A percentile compares a stretch with the other conserved stretches of the same genome.
Evolutionary conservation across 2,329 filamentous ascomycete species (phyloP).

Genomic region (Exophiala calicioides): DNA sequence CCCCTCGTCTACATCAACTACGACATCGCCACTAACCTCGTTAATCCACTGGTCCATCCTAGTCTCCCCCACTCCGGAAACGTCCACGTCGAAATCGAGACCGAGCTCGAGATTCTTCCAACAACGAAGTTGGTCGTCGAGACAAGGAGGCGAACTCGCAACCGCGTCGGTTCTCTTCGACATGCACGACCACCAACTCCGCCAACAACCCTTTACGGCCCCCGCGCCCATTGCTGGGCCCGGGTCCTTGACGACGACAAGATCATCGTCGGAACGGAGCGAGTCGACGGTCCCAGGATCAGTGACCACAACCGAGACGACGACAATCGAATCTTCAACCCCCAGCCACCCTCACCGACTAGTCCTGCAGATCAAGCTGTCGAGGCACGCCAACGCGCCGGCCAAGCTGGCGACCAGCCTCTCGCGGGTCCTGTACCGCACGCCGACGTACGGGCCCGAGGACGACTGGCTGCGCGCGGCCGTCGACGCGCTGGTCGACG

Average conservation of each 20-base stretch:
- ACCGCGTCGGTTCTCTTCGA: conserved; percentile 16
- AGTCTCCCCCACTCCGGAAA: conserved; percentile 11
- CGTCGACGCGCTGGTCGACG: conserved; percentile 11
- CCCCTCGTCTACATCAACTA: no score
- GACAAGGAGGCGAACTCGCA: background rate
- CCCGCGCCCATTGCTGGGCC: background rate
- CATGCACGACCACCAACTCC: conserved; percentile 27
- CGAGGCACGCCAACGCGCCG: conserved; percentile 4
- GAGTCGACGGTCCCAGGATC: background rate
- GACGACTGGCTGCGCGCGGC: conserved; percentile 27
- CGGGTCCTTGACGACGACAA: background rate
- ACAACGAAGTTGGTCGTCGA: background rate
- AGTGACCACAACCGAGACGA: no score
- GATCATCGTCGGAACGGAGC: background rate
- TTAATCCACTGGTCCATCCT: conserved; percentile 24
- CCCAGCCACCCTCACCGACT: conserved; percentile 11
- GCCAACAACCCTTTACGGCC: conserved; percentile 21
- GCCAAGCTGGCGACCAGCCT: conserved; percentile 13
- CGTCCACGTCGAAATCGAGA: background rate
- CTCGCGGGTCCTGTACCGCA: conserved; percentile 11
- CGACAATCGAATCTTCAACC: conserved; percentile 11
- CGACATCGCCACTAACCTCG: no score
- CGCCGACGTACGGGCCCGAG: conserved; percentile 24
- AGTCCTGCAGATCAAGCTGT: conserved; percentile 15
- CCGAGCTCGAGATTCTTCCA: conserved; percentile 14